Conservation (phyloP, 2,329 filamentous ascomycete species). For the Ambrosiella cleistominuta region DNA sequence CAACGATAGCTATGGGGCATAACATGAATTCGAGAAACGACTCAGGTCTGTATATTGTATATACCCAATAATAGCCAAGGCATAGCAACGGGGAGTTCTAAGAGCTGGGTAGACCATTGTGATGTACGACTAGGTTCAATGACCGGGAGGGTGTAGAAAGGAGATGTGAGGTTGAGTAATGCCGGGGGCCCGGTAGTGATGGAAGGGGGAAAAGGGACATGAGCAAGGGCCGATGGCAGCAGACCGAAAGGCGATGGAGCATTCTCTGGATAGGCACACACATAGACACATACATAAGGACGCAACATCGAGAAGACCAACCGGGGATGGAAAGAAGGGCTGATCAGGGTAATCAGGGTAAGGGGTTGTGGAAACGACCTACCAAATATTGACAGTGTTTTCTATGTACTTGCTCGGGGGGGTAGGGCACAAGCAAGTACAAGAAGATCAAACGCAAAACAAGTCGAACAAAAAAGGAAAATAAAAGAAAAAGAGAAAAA, state of each 20-base stretch:
- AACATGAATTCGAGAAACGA: neutral
- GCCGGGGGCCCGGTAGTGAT: too few species aligned
- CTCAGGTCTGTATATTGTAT: neutral
- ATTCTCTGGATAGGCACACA: neutral
- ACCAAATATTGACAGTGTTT: neutral
- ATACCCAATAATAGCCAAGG: too few species aligned
- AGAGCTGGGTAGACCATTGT: too few species aligned
- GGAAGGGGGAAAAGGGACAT: too few species aligned
- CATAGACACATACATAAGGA: neutral
- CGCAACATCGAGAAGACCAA: neutral
- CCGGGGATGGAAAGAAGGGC: neutral
- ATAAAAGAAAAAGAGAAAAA: too few species aligned
- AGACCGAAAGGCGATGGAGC: neutral
- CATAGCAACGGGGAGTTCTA: neutral
- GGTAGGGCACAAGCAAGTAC: neutral
- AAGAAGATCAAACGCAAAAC: neutral
- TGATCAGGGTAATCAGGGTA: neutral
- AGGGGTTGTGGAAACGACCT: neutral
- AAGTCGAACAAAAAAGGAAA: too few species aligned
- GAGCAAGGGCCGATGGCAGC: neutral
- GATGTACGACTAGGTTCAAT: too few species aligned
- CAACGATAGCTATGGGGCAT: neutral
- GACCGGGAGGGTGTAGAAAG: too few species aligned
- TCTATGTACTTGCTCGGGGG: neutral
- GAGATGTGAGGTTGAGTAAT: too few species aligned